These are phyloP conservation scores for Phaseolus coccineus DNA, from an alignment of 331 rosid species.

Conservation along the genomic window DNA sequence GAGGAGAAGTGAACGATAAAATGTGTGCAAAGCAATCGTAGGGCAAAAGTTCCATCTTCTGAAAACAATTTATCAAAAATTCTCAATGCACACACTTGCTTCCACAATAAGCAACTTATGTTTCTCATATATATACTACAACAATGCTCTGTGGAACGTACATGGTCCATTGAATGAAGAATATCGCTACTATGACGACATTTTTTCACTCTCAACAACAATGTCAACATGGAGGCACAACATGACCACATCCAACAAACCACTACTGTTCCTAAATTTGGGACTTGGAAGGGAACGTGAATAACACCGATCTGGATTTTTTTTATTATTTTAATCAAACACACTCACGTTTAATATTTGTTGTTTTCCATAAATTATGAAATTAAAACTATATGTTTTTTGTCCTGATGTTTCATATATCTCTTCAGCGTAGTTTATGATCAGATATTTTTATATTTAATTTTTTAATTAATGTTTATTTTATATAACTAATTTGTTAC, in stretches of 20 bases:
- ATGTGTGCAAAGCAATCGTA: slow-evolving; percentile 60
- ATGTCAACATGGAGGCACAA: slow-evolving; percentile 64
- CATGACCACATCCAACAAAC: slow-evolving; percentile 60
- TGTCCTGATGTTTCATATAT: neutral
- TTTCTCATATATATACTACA: neutral
- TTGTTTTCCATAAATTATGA: neutral
- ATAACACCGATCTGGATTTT: neutral
- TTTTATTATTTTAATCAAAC: neutral
- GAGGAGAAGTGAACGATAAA: slow-evolving; percentile 59
- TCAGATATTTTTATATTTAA: too few species aligned
- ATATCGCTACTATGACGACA: slow-evolving; percentile 67
- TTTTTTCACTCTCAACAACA: neutral
- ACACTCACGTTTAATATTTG: neutral
- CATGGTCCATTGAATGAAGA: neutral
- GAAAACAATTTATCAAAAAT: neutral
- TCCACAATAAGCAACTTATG: neutral
- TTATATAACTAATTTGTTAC: too few species aligned
- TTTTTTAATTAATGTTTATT: too few species aligned
- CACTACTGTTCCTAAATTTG: neutral
- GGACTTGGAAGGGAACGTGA: neutral
- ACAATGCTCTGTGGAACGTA: neutral
- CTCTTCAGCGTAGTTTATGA: neutral
- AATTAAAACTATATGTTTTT: neutral
- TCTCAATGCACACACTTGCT: neutral
- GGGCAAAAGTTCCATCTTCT: slow-evolving; percentile 49